Percentiles rank a stretch among this genome's conserved stretches.
These are phyloP conservation scores for Akanthomyces lecanii DNA, from an alignment of 2,329 filamentous ascomycete species.

Conservation along the genomic window DNA sequence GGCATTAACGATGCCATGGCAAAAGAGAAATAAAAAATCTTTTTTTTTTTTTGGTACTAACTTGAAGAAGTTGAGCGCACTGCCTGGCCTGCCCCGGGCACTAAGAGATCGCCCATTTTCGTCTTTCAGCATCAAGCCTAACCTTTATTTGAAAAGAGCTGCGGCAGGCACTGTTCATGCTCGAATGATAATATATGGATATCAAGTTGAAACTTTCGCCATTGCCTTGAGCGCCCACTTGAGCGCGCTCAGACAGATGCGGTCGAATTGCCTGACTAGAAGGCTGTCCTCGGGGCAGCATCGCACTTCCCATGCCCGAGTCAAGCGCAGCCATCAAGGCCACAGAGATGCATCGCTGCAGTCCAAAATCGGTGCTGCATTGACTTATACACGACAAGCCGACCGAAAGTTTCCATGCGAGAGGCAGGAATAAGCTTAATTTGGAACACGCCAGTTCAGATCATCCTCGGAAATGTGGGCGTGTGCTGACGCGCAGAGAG, in stretches of 20 bases:
- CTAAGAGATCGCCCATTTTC: too few relatives aligned
- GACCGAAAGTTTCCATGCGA: neutral
- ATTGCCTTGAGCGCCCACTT: neutral
- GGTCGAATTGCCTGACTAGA: neutral
- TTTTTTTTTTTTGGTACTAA: too few relatives aligned
- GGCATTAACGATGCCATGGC: too few relatives aligned
- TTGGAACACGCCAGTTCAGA: neutral
- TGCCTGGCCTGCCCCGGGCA: too few relatives aligned
- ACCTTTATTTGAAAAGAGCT: too few relatives aligned
- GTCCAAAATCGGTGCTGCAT: neutral
- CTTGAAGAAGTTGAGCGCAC: too few relatives aligned
- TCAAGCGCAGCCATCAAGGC: neutral
- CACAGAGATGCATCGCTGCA: neutral
- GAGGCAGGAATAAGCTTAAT: neutral
- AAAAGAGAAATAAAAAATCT: too few relatives aligned
- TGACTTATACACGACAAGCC: neutral
- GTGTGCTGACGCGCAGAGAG: neutral
- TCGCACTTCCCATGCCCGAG: neutral
- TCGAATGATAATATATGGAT: neutral
- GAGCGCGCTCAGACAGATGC: neutral
- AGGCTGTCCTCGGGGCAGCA: neutral
- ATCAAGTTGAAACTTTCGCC: neutral
- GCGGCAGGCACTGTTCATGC: too few relatives aligned
- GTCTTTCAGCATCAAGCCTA: too few relatives aligned
- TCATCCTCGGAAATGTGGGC: neutral